These are phyloP conservation scores for Lachancea quebecensis DNA, from an alignment of 805 yeast genomes.

Conservation along the genomic window DNA sequence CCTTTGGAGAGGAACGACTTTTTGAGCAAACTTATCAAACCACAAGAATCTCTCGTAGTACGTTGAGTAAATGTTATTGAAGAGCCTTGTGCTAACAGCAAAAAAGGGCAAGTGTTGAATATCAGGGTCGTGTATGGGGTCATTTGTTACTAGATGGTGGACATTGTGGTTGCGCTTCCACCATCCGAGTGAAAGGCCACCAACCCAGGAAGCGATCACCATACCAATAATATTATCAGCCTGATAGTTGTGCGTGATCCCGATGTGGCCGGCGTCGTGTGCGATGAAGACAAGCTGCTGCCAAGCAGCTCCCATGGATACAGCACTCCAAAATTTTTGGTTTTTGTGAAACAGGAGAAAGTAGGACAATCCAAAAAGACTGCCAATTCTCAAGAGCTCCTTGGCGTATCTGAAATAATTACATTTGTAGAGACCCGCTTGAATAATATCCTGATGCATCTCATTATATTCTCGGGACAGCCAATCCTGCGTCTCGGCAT, in stretches of 20 bases:
- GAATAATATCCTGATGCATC: conserved; percentile 49
- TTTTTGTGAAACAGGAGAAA: conserved; percentile 38
- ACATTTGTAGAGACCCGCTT: conserved; percentile 63
- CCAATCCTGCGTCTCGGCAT: conserved; percentile 54
- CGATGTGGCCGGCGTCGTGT: conserved; percentile 85
- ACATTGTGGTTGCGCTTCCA: conserved; percentile 93
- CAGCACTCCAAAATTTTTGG: conserved; percentile 50
- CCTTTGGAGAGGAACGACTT: conserved; percentile 56
- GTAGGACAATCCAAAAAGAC: conserved; percentile 45
- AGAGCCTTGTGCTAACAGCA: conserved; percentile 69
- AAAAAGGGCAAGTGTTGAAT: conserved; percentile 89
- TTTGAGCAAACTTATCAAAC: conserved; percentile 60
- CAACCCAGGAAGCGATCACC: conserved; percentile 66
- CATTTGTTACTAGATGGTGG: conserved; percentile 88
- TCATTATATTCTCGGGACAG: conserved; percentile 52
- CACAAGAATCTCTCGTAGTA: conserved; percentile 63
- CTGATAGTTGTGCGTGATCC: conserved; percentile 75
- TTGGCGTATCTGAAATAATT: conserved; percentile 66
- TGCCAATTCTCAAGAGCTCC: conserved; percentile 54
- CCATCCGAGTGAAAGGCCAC: conserved; percentile 91
- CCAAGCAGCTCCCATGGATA: conserved; percentile 71
- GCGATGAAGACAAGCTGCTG: conserved; percentile 84
- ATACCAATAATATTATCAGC: conserved; percentile 70
- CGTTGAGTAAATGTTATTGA: conserved; percentile 68
- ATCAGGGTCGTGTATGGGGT: conserved; percentile 91